Base-by-base conservation (phyloP, 805 yeast genomes). In the Yarrowia bubula region DNA sequence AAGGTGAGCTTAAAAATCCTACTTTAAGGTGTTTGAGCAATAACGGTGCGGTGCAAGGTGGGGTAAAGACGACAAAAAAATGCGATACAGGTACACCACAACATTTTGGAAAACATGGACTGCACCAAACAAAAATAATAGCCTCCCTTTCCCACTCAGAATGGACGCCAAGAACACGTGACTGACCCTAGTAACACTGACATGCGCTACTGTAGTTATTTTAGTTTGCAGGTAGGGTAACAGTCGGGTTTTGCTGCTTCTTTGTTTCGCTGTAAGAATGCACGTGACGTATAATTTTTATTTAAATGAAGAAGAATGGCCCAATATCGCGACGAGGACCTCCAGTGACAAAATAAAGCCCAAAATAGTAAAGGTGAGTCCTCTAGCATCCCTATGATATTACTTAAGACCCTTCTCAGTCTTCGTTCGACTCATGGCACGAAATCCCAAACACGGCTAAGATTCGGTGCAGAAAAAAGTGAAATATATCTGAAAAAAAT, bases 21-120 rank as follows among this genome's bases (percentile, higher is more conserved):
- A n/a, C 39, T 46, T 48, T 48, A 48, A 48, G 55, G 55, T 48
- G 55, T 48, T 35, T 48, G 55, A 13, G 41, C 28, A 22, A 22
- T 14, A 48, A 48, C 55, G 55, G 53, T 48, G 55, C 41, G 55
- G 55, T 33, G 55, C 55, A 48, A 46, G 47, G 32, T 35, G 55
- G 55, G 55, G 55, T 48, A 48, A 14, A 32, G 33, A 17, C 8
- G 51, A 46, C 28, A 22, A 22, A 22, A 22, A 22, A 22, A 22
- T 3, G 28, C 4, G 28, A 22, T 22, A 22, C 28, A 22, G 28
- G 5, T 22, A 22, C 28, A 22, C 28, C 28, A 22, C 28, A 22
- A 22, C 28, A 22, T 22, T 31, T 1, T 22, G 14, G 18, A 44
- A 44, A 22, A 22, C 11, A 6, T 32, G 1, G 31, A 8, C 8